These are phyloP conservation scores for Vitis hybrid DNA, from an alignment of 177 flowering plant species.

Conservation along the genomic window DNA sequence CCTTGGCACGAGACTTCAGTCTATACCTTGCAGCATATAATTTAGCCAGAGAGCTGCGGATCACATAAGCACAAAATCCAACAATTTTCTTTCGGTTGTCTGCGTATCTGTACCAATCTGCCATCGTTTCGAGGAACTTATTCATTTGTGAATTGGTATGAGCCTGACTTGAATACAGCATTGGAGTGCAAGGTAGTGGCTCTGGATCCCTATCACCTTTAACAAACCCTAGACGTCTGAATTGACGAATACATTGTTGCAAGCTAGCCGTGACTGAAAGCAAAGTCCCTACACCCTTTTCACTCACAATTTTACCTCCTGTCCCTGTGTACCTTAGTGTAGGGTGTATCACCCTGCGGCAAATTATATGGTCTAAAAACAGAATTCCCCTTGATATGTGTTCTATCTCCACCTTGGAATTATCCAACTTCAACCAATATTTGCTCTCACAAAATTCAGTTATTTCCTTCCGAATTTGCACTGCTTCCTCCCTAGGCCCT, in stretches of 20 bases:
- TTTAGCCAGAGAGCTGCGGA: conserved; percentile 93
- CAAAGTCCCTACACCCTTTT: conserved; percentile 90
- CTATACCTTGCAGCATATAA: conserved; percentile 95
- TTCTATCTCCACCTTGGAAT: conserved; percentile 75
- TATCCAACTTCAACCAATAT: conserved; percentile 67
- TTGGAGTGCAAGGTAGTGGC: conserved; percentile 94
- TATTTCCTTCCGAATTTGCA: conserved; percentile 53
- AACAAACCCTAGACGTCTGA: conserved; percentile 70
- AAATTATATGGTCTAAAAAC: conserved; percentile 89
- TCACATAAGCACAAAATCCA: conserved; percentile 95
- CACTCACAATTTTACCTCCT: conserved; percentile 77
- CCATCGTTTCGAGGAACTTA: conserved; percentile 95
- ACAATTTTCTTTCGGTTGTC: conserved; percentile 94
- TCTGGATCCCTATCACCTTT: conserved; percentile 98
- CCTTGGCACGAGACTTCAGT: conserved; percentile 93
- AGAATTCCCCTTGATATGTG: conserved; percentile 81
- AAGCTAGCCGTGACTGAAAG: conserved; percentile 94
- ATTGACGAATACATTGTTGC: conserved; percentile 79
- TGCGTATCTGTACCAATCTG: conserved; percentile 95
- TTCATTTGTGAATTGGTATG: conserved; percentile 98
- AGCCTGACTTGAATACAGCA: conserved; percentile 93
- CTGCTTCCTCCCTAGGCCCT: conserved; percentile 89
- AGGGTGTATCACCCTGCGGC: conserved; percentile 77
- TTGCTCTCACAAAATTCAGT: conserved; percentile 64
- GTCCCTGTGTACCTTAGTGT: conserved; percentile 74